phyloP scores from a whole-genome alignment of 2,329 filamentous ascomycete species.

The Aphanoascus verrucosus region DNA sequence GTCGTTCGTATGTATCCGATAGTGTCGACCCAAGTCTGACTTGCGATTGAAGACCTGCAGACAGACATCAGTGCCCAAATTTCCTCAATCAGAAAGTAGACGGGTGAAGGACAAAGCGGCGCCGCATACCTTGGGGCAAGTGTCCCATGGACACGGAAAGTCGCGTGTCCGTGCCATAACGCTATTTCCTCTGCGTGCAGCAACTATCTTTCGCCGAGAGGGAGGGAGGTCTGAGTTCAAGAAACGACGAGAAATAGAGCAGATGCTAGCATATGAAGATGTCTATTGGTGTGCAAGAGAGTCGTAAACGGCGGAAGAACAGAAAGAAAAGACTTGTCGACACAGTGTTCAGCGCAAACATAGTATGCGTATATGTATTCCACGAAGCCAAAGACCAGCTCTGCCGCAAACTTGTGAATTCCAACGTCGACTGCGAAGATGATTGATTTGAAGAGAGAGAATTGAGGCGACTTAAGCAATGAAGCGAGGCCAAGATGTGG shows the following conservation, averaged over 20 bases:
- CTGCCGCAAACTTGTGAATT: conserved; percentile 1
- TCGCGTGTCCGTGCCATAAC: conserved; percentile 34
- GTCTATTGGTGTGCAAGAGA: background rate
- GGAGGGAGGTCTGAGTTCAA: background rate
- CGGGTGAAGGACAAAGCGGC: background rate
- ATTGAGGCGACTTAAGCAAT: conserved; percentile 10
- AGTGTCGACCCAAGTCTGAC: conserved; percentile 38
- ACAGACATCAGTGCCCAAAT: background rate
- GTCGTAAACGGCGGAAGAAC: background rate
- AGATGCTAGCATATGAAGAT: conserved; percentile 1
- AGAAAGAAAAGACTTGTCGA: background rate
- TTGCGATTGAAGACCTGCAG: conserved; percentile 40
- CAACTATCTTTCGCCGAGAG: background rate
- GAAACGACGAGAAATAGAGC: background rate
- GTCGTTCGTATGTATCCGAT: conserved; percentile 40
- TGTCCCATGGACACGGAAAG: conserved; percentile 36
- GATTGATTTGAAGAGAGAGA: conserved; percentile 2
- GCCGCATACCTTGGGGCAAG: conserved; percentile 34
- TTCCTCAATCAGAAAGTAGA: background rate
- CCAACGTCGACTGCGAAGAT: background rate
- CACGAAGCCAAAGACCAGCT: conserved; percentile 10
- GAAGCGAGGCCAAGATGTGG: conserved; percentile 9
- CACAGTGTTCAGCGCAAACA: background rate
- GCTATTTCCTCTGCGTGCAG: background rate
- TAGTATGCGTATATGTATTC: conserved; percentile 2